Evolutionary conservation across 345 rosid genomes (phyloP).

Genomic region (Passiflora organensis): DNA sequence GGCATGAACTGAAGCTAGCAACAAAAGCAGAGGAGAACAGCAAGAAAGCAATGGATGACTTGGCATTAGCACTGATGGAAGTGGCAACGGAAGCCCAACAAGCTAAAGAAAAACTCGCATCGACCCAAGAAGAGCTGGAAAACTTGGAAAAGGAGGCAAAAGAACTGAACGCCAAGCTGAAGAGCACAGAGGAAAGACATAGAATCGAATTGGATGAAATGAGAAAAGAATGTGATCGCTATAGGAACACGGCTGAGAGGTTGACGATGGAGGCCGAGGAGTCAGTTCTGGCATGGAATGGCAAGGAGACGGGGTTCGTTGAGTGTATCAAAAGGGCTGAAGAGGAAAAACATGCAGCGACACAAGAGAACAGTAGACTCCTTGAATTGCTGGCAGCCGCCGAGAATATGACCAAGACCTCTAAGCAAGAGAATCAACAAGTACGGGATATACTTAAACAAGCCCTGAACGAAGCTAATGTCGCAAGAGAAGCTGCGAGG

Average conservation of each 20-base stretch:
- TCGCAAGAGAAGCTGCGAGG: constrained; percentile 77
- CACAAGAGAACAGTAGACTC: constrained; percentile 45
- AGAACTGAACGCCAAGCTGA: constrained; percentile 31
- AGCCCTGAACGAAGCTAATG: constrained; percentile 80
- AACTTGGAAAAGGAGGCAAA: constrained; percentile 26
- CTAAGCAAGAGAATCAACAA: constrained; percentile 60
- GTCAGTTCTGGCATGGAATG: constrained; percentile 67
- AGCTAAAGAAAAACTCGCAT: constrained; percentile 47
- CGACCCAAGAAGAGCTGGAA: constrained; percentile 40
- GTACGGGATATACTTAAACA: constrained; percentile 78
- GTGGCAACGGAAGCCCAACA: constrained; percentile 56
- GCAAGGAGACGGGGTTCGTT: constrained; percentile 67
- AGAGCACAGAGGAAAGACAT: constrained; percentile 28
- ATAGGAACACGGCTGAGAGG: constrained; percentile 56
- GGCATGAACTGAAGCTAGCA: constrained; percentile 42
- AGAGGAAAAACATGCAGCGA: constrained; percentile 49
- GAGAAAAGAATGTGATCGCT: constrained; percentile 46
- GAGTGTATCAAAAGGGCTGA: constrained; percentile 62
- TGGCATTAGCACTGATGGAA: constrained; percentile 73
- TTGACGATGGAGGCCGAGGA: constrained; percentile 76
- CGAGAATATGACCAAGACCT: constrained; percentile 33
- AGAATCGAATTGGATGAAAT: constrained; percentile 29
- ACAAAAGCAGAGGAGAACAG: constrained; percentile 62
- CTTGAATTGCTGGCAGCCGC: constrained; percentile 42
- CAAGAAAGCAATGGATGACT: constrained; percentile 84